A percentile compares a stretch with the other conserved stretches of the same genome.
Evolutionary conservation across 2,329 filamentous ascomycete species (phyloP).

Genomic region (Rhinocladiella mackenziei): DNA sequence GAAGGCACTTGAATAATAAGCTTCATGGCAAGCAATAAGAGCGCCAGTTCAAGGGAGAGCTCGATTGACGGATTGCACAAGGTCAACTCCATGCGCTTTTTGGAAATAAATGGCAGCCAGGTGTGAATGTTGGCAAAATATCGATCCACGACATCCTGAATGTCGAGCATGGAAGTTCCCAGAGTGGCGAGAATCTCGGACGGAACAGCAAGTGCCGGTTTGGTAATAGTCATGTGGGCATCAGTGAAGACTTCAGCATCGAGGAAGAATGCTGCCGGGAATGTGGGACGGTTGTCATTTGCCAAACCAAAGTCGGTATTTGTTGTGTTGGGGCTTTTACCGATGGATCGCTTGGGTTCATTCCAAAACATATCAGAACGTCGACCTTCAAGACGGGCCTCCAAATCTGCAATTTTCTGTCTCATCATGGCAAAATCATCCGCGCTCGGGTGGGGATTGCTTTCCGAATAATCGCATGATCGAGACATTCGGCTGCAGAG

Average conservation of each 20-base stretch:
- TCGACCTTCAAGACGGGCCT: slow-evolving; percentile 21
- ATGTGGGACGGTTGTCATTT: slow-evolving; percentile 11
- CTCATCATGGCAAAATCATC: slow-evolving; percentile 24
- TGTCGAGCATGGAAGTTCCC: slow-evolving; percentile 25
- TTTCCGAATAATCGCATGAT: slow-evolving; percentile 28
- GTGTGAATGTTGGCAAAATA: slow-evolving; percentile 30
- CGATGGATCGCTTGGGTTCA: slow-evolving; percentile 18
- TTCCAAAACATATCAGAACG: slow-evolving; percentile 17
- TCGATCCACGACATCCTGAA: slow-evolving; percentile 25
- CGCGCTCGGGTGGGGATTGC: slow-evolving; percentile 14
- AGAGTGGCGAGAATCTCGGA: slow-evolving; percentile 22
- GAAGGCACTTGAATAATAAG: slow-evolving; percentile 27
- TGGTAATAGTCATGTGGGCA: slow-evolving; percentile 14
- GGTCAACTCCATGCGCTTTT: slow-evolving; percentile 23
- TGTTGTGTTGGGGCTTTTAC: slow-evolving; percentile 8
- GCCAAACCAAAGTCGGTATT: slow-evolving; percentile 2
- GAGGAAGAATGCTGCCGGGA: slow-evolving; percentile 28
- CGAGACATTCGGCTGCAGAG: slow-evolving; percentile 41
- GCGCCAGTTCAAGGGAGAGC: slow-evolving; percentile 27
- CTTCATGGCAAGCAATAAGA: slow-evolving; percentile 34
- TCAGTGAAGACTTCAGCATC: slow-evolving; percentile 25
- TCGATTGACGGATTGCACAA: slow-evolving; percentile 28
- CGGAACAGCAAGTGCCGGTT: slow-evolving; percentile 17
- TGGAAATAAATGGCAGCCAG: slow-evolving; percentile 30
- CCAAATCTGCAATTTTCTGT: slow-evolving; percentile 26